These are phyloP conservation scores for Nicotiana undulata DNA, from an alignment of 257 asterid genomes.

Conservation along the genomic window DNA sequence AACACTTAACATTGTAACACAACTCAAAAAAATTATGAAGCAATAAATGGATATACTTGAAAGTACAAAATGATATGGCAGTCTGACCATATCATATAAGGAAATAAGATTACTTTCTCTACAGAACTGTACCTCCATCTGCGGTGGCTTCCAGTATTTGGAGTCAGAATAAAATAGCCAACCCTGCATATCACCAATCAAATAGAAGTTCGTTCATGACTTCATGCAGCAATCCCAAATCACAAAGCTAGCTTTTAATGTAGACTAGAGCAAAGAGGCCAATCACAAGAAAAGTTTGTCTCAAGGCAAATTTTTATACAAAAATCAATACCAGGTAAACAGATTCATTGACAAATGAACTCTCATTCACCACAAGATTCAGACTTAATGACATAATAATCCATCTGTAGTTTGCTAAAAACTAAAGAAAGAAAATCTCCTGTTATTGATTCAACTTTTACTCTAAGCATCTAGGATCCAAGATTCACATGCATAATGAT, in stretches of 20 bases:
- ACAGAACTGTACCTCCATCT: constrained; percentile 68
- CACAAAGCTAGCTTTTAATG: not conserved
- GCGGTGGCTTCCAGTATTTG: constrained; percentile 92
- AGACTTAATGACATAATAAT: not conserved
- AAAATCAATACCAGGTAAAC: not conserved
- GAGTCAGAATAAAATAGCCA: constrained; percentile 95
- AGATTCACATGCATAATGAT: not conserved
- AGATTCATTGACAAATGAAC: not conserved
- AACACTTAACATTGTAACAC: not conserved
- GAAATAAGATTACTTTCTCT: constrained; percentile 6
- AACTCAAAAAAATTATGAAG: not conserved
- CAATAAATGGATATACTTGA: constrained; percentile 1
- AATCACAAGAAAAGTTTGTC: not conserved
- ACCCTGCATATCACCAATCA: constrained; percentile 49
- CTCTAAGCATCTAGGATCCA: not conserved
- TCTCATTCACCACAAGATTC: not conserved
- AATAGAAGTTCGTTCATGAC: not conserved
- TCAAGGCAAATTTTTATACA: not conserved
- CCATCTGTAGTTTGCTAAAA: not conserved
- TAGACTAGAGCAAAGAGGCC: not conserved
- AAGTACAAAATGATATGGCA: not conserved
- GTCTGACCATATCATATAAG: not conserved
- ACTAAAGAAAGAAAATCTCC: not conserved
- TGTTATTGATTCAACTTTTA: not conserved
- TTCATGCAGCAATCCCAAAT: not conserved